Base-by-base conservation (phyloP, 306 rosid species). In the Quercus berberidifolia region DNA sequence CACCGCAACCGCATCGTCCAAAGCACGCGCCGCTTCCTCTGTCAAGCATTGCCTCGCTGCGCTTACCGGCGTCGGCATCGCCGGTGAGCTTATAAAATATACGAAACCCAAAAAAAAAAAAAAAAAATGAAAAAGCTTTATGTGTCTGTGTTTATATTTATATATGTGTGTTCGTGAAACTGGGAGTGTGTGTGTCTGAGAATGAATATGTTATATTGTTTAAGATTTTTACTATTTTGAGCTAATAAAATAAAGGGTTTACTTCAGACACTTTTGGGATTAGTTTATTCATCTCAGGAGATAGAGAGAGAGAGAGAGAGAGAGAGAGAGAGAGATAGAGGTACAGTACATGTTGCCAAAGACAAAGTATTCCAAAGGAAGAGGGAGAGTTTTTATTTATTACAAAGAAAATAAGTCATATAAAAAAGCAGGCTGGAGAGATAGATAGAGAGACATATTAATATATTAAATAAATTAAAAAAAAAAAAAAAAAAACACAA, bases 61-160 rank as follows among this genome's bases (percentile, higher is more conserved):
- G 85, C 91, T 89, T 11, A 96, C 97, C 97, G 97, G 94, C 97
- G 97, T 93, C 74, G 97, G 99, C 99, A 96, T 96, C 94, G 94
- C 98, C 97, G 97, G 97, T 84, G 60, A 86, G 88, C 98, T 86
- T 87, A 79, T 76, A 90, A 63, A 60, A 63, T 67, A 67, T 67
- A n/a, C 13, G 18, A 18, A 38, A 20, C 51, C 60, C 55, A 21
- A 5, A 43, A 30, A 41, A 6, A 26, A 18, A 77, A 4, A 10
- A 5, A 57, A 35, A n/a, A 35, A 35, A 35, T 1, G 9, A 28
- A 15, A 33, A 23, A 3, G 55, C 25, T 20, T 19, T 1, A 7
- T 18, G 1, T 30, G 2, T 6, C 8, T 35, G 3, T 20, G 33
- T 31, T 9, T 58, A 55, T 55, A 28, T 31, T 21, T 21, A 41